Evolutionary conservation across 1,284 basidiomycete species (phyloP), one percentile per base, ranked within the genome.

Genomic region (Xerocomus cyaneibrunnescens): DNA sequence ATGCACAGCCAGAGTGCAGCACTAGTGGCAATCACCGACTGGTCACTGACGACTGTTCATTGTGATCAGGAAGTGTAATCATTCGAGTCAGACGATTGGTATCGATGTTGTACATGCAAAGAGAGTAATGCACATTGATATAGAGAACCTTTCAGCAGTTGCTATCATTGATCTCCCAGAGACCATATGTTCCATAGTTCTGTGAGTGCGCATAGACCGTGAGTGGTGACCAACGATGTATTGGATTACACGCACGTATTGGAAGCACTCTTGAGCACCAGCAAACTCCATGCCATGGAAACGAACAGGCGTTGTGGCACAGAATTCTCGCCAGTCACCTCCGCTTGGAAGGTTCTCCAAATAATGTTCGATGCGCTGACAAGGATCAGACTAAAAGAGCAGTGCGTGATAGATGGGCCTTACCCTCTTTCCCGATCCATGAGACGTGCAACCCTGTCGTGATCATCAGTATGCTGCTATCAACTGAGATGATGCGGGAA

Each of bases 321-420:
- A 67, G 19, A 69, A 69, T 34, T 70, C 66, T 22, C 61, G 51
- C 67, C 64, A 67, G 39, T 58, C 59, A 1, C 53, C 32, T 22
- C 61, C 63, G 8, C 21, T 23, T n/a, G 66, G 63, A 31, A 67
- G 48, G 19, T 56, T 64, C 12, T 68, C 57, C 19, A 70, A 28
- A 40, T 56, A 64, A 19, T 69, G 65, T 23, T 69, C 61, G 12
- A 62, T 55, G 2, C 42, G 56, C 58, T 59, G 28, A 34, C 3
- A 21, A 7, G 0, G 7, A 25, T 50, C 3, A 1, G 5, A 31
- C 13, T 45, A 35, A 32, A 12, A 2, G 7, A 31, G 10, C 7
- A 22, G 4, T 3, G 7, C 7, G 19, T 12, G 2, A 25, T 19
- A 17, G 3, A 23, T 0, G n/a, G 1, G 2, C 6, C 52, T 47